Evolutionary conservation across 2,329 filamentous ascomycete genomes (phyloP).

Genomic region (Amauroascus verrucosus): DNA sequence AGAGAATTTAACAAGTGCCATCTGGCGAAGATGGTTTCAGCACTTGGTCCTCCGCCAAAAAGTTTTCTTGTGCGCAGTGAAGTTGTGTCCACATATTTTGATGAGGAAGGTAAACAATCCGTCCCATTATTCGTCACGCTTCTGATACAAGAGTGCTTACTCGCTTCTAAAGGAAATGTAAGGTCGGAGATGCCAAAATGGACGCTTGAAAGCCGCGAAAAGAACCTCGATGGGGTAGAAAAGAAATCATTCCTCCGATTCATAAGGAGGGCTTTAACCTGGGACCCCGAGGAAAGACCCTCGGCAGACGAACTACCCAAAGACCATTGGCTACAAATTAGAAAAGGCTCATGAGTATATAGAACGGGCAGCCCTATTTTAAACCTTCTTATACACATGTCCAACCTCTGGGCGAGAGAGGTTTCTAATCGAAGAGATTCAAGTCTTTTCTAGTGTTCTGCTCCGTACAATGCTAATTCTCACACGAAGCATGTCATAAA

Average conservation of each 20-base stretch:
- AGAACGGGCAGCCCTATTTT: too few species aligned
- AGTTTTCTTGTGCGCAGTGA: constrained; percentile 23
- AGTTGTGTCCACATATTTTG: constrained; percentile 23
- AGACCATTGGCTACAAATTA: constrained; percentile 12
- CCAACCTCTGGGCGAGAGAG: too few species aligned
- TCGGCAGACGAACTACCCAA: constrained; percentile 24
- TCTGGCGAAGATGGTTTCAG: constrained; percentile 21
- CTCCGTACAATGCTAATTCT: too few species aligned
- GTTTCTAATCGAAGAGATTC: too few species aligned
- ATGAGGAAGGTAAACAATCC: constrained; percentile 17
- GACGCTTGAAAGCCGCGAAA: not conserved
- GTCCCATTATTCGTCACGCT: not conserved
- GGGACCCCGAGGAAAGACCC: constrained; percentile 25
- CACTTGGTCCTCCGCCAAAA: constrained; percentile 21
- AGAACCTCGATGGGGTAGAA: constrained; percentile 19
- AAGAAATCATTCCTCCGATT: constrained; percentile 26
- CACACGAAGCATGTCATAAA: too few species aligned
- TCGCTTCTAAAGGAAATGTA: not conserved
- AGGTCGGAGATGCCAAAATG: not conserved
- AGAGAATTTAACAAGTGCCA: constrained; percentile 18
- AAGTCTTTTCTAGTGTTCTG: too few species aligned
- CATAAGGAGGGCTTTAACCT: constrained; percentile 24
- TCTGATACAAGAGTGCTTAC: not conserved
- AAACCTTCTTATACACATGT: too few species aligned
- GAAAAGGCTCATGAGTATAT: not conserved